These are phyloP conservation scores for Phytophthora ohioensis DNA, from an alignment of 352 stramenopile species.

Conservation along the genomic window DNA sequence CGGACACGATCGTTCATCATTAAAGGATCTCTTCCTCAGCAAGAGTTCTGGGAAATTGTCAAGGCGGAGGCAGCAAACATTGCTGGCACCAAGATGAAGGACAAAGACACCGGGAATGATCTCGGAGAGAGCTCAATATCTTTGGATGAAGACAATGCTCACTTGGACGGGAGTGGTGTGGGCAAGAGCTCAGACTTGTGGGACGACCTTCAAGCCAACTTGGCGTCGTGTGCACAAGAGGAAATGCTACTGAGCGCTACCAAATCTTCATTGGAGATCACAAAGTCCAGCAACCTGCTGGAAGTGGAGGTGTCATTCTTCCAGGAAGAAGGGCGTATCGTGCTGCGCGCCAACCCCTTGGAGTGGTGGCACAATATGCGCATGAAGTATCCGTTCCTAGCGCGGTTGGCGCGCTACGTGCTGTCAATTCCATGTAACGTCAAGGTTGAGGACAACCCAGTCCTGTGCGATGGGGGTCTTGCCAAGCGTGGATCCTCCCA, in stretches of 20 bases:
- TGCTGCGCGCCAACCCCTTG: slow-evolving; percentile 66
- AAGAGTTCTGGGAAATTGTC: slow-evolving; percentile 78
- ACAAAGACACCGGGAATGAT: slow-evolving; percentile 58
- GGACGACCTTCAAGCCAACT: slow-evolving; percentile 81
- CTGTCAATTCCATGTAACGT: slow-evolving; percentile 70
- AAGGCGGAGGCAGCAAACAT: slow-evolving; percentile 68
- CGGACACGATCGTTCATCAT: slow-evolving; percentile 82
- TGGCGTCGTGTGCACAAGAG: slow-evolving; percentile 76
- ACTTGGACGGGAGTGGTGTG: slow-evolving; percentile 33
- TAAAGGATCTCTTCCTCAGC: slow-evolving; percentile 64
- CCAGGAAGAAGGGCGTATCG: slow-evolving; percentile 71
- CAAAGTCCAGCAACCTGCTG: slow-evolving; percentile 78
- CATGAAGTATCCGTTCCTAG: slow-evolving; percentile 84
- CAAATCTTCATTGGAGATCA: slow-evolving; percentile 73
- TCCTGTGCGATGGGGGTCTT: slow-evolving; percentile 54
- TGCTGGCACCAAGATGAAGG: slow-evolving; percentile 58
- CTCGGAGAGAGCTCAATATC: slow-evolving; percentile 44
- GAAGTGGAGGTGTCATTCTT: slow-evolving; percentile 86
- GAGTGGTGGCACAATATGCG: slow-evolving; percentile 83
- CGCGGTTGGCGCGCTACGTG: slow-evolving; percentile 70
- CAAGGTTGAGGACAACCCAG: slow-evolving; percentile 59
- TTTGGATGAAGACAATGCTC: slow-evolving; percentile 48
- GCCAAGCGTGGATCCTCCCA: slow-evolving; percentile 44
- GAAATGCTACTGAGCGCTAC: slow-evolving; percentile 74
- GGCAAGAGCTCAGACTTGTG: slow-evolving; percentile 62